phyloP scores from a whole-genome alignment of 345 rosid species.

The Diplotaxis tenuifolia region DNA sequence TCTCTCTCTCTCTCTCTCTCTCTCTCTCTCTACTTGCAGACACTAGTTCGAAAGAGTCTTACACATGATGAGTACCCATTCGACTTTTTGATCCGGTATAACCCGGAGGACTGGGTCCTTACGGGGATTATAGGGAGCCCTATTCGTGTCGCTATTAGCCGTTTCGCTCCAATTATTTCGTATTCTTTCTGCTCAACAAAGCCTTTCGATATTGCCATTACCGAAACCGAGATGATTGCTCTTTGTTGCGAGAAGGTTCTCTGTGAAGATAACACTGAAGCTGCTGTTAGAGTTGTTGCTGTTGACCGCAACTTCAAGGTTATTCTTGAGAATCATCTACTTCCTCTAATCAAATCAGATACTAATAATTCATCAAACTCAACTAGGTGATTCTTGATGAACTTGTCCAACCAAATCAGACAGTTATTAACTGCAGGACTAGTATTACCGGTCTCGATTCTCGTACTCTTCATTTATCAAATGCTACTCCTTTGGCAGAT shows the following conservation, averaged over 20 bases:
- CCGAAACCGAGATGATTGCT: neutral
- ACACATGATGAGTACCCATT: neutral
- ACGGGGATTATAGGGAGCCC: neutral
- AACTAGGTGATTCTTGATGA: neutral
- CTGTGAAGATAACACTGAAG: neutral
- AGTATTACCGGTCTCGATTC: neutral
- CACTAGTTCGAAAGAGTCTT: neutral
- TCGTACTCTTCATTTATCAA: neutral
- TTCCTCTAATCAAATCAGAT: too few species aligned
- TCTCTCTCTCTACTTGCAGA: neutral
- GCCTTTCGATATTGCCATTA: neutral
- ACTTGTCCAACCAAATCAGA: neutral
- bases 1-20: too few species aligned
- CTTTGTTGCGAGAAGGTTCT: neutral
- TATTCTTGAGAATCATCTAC: neutral
- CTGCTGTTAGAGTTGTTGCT: neutral
- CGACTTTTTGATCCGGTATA: neutral
- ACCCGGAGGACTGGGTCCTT: neutral
- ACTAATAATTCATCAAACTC: neutral
- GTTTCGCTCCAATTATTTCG: neutral
- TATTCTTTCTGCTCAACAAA: neutral
- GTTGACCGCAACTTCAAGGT: neutral
- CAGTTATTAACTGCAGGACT: neutral
- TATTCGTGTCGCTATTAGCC: neutral
- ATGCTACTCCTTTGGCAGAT: neutral